Conservation (phyloP, 306 rosid species). For the Cicer bijugum region DNA sequence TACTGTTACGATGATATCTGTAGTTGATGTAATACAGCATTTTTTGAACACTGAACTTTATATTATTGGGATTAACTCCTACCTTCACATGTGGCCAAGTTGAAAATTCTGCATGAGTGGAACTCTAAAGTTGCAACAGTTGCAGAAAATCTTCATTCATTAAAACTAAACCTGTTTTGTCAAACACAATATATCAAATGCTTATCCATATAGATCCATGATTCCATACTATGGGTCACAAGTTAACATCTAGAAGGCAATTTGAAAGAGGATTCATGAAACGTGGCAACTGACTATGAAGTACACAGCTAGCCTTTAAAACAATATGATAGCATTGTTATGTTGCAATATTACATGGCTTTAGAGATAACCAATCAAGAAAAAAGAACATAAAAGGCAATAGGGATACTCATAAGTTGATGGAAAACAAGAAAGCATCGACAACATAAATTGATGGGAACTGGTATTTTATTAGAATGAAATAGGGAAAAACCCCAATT, state of each 20-base stretch:
- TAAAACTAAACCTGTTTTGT: slow-evolving; percentile 13
- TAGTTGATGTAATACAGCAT: slow-evolving; percentile 15
- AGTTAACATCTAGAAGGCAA: slow-evolving; percentile 37
- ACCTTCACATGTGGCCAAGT: neutral
- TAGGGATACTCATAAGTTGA: neutral
- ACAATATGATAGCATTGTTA: neutral
- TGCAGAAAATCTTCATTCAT: slow-evolving; percentile 12
- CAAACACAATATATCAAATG: neutral
- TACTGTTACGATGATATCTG: slow-evolving; percentile 13
- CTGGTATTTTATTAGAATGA: neutral
- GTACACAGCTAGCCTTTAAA: neutral
- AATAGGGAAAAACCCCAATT: neutral
- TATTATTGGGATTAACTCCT: neutral
- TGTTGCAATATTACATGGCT: neutral
- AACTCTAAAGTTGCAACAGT: neutral
- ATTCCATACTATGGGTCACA: slow-evolving; percentile 12
- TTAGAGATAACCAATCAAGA: slow-evolving; percentile 1
- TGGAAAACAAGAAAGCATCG: neutral
- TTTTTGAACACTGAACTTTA: neutral
- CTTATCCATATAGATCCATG: neutral
- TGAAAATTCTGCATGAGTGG: neutral
- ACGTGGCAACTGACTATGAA: slow-evolving; percentile 11
- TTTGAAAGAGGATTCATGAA: slow-evolving; percentile 27
- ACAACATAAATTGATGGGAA: neutral
- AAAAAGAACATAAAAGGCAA: slow-evolving; percentile 5